Evolutionary conservation across 768 basidiomycete genomes (phyloP), one percentile per base, ranked within the genome.

Genomic region (Termitomyces sp.): DNA sequence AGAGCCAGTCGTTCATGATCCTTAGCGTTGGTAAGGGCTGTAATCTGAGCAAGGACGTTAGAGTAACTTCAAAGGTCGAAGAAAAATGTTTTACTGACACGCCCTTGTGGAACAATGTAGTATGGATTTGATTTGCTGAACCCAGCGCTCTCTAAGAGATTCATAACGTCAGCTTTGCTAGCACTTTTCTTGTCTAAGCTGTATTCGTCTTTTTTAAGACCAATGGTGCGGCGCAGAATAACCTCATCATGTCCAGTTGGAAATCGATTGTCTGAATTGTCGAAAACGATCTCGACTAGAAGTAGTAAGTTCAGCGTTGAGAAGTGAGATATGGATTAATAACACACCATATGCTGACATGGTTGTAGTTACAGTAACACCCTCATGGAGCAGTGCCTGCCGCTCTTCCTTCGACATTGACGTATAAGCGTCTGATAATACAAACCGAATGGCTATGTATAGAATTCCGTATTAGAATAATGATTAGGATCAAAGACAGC

Each of bases 121-220:
- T 98, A 99, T 0, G 97, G 97, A 65, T 98, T 99, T n/a, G 88
- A 88, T 66, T 93, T 90, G 73, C 90, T 93, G 75, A 99, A 99
- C 0, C 97, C 96, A 1, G 97, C 97, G 65, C 88, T 90, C 68
- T 98, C 97, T 45, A 99, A 80, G 24, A 98, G 77, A 65, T 93
- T 95, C 92, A 97, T 96, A 19, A 99, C 92, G 65, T 99, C 97
- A 3, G 94, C 96, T 70, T 97, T 97, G 69, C 85, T 90, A 0
- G 90, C 88, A 58, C 88, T 93, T 75, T 98, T 98, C 75, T 89
- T 88, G 71, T 99, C 96, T 28, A 98, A 77, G 60, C 90, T 91
- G 73, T 98, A 99, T 73, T 98, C 97, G 66, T 98, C 97, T 73
- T 98, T 99, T 79, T 99, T 98, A 42, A 94, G 68, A 48, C 97